Evolutionary conservation across 352 stramenopile species (phyloP).

Genomic region (Elongisporangium anandrum): DNA sequence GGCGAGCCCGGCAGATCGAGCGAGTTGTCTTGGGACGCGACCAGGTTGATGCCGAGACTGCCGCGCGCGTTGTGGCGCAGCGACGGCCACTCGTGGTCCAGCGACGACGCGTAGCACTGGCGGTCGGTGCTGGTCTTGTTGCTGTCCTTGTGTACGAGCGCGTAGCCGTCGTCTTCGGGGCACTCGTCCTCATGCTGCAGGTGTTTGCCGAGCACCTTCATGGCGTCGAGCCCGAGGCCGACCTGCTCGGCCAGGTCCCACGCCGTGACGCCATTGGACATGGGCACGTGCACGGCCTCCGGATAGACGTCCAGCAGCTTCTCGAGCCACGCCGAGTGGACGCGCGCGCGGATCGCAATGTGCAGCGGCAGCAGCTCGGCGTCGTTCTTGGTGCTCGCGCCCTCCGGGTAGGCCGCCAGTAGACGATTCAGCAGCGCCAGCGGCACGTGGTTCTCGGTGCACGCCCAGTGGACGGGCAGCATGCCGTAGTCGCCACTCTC

Average conservation of each 20-base stretch:
- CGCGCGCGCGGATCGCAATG: slow-evolving; percentile 66
- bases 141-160: not conserved
- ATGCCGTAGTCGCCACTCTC: slow-evolving; percentile 72
- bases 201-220: slow-evolving; percentile 44
- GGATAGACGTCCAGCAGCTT: slow-evolving; percentile 54
- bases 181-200: slow-evolving; percentile 1
- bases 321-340: slow-evolving; percentile 40
- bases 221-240: slow-evolving; percentile 27
- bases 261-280: slow-evolving; percentile 39
- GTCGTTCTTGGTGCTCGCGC: slow-evolving; percentile 52
- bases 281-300: slow-evolving; percentile 34
- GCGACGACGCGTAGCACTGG: not conserved
- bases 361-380: slow-evolving; percentile 68
- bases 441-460: slow-evolving; percentile 59
- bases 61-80: slow-evolving; percentile 1
- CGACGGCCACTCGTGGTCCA: slow-evolving; percentile 6
- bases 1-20: slow-evolving; percentile 12
- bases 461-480: slow-evolving; percentile 82
- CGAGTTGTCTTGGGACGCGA: slow-evolving; percentile 9
- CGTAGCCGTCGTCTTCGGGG: slow-evolving; percentile 2
- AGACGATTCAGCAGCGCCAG: slow-evolving; percentile 57
- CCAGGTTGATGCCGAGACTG: slow-evolving; percentile 1
- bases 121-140: not conserved
- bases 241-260: slow-evolving; percentile 51
- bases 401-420: slow-evolving; percentile 55